Conservation (phyloP, 352 stramenopile species). For the Pythium insidiosum region DNA sequence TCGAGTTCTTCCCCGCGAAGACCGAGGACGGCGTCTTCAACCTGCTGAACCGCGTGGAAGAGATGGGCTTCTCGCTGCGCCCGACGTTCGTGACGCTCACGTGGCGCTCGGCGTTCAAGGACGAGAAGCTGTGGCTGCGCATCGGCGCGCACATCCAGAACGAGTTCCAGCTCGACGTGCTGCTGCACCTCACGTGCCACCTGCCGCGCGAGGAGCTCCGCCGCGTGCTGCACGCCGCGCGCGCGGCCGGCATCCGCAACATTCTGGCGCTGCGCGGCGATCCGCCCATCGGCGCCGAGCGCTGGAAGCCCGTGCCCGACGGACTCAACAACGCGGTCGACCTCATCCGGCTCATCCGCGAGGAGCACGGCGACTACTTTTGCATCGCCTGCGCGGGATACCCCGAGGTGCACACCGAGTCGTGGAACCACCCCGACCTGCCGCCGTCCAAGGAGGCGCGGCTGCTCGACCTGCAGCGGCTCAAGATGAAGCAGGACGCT, state of each 20-base stretch:
- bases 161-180: constrained; percentile 75
- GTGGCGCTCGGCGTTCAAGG: constrained; percentile 85
- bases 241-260: constrained; percentile 91
- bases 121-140: constrained; percentile 85
- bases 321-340: constrained; percentile 93
- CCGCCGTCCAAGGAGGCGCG: constrained; percentile 71
- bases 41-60: constrained; percentile 73
- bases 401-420: constrained; percentile 89
- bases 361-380: constrained; percentile 96
- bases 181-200: constrained; percentile 79
- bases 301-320: constrained; percentile 76
- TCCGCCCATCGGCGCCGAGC: constrained; percentile 89
- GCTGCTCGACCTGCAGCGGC: constrained; percentile 90
- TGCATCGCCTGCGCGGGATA: constrained; percentile 96
- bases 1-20: constrained; percentile 86
- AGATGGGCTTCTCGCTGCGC: constrained; percentile 80
- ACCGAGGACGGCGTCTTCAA: constrained; percentile 83
- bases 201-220: constrained; percentile 58
- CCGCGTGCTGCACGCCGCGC: constrained; percentile 54
- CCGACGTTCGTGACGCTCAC: constrained; percentile 87
- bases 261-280: constrained; percentile 97
- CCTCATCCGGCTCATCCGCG: constrained; percentile 94
- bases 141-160: constrained; percentile 86
- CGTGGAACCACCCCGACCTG: constrained; percentile 79
- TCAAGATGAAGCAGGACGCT: constrained; percentile 97